These are phyloP conservation scores for Fraxinus sp. DNA, from an alignment of 305 asterid genomes.

Conservation along the genomic window DNA sequence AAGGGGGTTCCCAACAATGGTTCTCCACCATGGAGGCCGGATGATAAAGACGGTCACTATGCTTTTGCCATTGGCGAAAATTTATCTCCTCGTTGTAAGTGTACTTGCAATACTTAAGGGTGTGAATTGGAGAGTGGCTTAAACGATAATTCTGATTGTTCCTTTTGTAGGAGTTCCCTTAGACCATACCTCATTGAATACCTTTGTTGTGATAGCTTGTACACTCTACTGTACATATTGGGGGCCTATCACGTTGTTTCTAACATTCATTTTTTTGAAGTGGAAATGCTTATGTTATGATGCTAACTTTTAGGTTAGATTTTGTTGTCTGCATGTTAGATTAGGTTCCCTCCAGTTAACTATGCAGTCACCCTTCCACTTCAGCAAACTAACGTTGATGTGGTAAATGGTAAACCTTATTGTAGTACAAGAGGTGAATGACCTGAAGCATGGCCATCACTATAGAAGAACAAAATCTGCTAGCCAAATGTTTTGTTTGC, in stretches of 20 bases:
- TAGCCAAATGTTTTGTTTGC: background rate
- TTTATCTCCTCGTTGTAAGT: constrained; percentile 88
- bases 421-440: background rate
- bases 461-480: background rate
- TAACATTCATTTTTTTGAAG: background rate
- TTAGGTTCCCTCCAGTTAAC: background rate
- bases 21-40: constrained; percentile 85
- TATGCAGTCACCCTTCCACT: background rate
- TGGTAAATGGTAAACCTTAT: background rate
- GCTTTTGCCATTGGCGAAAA: constrained; percentile 72
- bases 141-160: constrained; percentile 5
- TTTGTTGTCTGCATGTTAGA: background rate
- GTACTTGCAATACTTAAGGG: constrained; percentile 14
- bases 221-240: background rate
- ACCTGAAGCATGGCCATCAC: background rate
- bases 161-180: constrained; percentile 8
- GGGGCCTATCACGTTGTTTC: background rate
- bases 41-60: constrained; percentile 87
- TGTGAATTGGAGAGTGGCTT: constrained; percentile 11
- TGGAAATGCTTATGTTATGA: background rate
- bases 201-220: background rate
- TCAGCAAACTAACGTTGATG: background rate
- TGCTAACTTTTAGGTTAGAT: background rate
- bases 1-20: constrained; percentile 64
- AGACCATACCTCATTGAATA: background rate